Base-by-base conservation (phyloP, 176 grass and related monocot species). In the Aegilops umbellulata region DNA sequence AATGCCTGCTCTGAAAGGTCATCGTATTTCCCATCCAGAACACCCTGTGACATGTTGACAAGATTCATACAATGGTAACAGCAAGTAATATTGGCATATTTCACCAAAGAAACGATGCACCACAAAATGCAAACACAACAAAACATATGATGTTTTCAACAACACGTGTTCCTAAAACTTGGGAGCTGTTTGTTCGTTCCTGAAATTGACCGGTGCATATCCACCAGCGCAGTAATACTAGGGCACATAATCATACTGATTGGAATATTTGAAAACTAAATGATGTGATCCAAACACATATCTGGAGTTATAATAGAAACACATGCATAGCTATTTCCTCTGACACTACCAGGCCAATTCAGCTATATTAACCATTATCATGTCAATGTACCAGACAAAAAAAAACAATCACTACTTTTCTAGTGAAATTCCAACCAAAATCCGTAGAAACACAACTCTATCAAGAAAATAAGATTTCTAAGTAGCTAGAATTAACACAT, bases 1-100 rank as follows among this genome's bases (percentile, higher is more conserved):
- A 95, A 95, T 80, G 95, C 94, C 65, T 97, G 95, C 85, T 97
- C 95, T 2, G 90, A 51, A 80, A 97, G 92, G 57, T 97, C 95
- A 38, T 93, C 92, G 65, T 97, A 94, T 60, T 97, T 97, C 16
- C 95, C 92, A 86, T 97, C 92, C 90, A 94, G 89, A 69, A 94
- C 95, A 86, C 92, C 92, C 95, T 95, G 76, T 69, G 44, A 72
- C 25, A 77, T 51, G 82, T 77, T 2, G 12, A 83, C 39, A 81
- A 51, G 36, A 17, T 81, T 60, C 24, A 44, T 65, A 53, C 53
- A 11, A 20, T 20, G 16, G 27, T 41, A 67, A 12, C 39, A 78
- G 32, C 8, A 41, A 22, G 5, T 15, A 62, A 72, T 62, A 29
- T 20, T 49, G 71, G 24, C 69, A 34, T 32, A 36, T 42, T 78